Conservation (phyloP, 2,329 filamentous ascomycete species). For the Dactylellina parvicollis region DNA sequence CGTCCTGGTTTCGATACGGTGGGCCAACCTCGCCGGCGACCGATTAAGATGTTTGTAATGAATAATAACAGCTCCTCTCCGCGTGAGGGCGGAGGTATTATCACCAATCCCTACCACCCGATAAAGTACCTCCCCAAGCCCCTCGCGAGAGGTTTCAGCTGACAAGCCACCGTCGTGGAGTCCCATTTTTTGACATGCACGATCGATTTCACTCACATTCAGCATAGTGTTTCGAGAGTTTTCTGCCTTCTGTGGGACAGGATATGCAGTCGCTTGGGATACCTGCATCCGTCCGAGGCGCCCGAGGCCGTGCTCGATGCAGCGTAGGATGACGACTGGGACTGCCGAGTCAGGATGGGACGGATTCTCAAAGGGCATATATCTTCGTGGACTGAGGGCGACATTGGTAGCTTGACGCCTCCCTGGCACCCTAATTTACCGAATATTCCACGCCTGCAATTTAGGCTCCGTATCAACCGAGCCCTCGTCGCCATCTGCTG, state of each 20-base stretch:
- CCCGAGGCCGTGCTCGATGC: neutral
- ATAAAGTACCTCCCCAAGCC: slow-evolving; percentile 9
- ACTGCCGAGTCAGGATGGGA: slow-evolving; percentile 13
- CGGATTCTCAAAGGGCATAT: neutral
- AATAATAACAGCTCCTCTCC: slow-evolving; percentile 7
- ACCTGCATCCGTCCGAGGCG: slow-evolving; percentile 14
- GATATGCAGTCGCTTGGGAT: slow-evolving; percentile 22
- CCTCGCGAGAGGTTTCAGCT: slow-evolving; percentile 27
- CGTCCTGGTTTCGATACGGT: neutral
- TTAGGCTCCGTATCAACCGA: neutral
- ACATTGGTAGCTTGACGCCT: neutral
- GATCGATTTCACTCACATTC: slow-evolving; percentile 8
- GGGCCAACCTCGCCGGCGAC: slow-evolving; percentile 20
- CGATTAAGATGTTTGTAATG: slow-evolving; percentile 15
- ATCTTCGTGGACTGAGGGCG: slow-evolving; percentile 3
- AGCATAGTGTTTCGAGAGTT: neutral
- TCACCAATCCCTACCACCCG: slow-evolving; percentile 30
- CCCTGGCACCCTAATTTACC: neutral
- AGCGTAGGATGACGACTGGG: neutral
- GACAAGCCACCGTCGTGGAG: slow-evolving; percentile 31
- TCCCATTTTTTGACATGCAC: slow-evolving; percentile 7
- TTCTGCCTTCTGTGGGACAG: slow-evolving; percentile 24
- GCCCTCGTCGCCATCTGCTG: neutral
- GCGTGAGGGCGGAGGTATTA: slow-evolving; percentile 6
- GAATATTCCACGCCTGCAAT: neutral